These are phyloP conservation scores for Phellinidium pouzarii DNA, from an alignment of 1,284 basidiomycete species.

Conservation along the genomic window DNA sequence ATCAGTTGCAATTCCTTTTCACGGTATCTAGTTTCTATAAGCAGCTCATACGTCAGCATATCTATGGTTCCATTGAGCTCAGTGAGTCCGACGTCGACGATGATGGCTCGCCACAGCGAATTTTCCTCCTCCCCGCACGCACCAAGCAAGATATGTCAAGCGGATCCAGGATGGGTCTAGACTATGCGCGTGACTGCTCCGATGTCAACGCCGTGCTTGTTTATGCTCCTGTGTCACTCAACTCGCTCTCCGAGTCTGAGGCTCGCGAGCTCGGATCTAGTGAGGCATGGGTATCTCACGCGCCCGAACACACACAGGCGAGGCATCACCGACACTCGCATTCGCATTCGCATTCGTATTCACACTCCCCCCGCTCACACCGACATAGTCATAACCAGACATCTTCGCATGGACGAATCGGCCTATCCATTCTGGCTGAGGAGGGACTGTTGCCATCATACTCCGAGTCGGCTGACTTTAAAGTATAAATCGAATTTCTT, in stretches of 20 bases:
- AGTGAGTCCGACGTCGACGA: conserved; percentile 19
- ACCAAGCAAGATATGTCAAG: neutral
- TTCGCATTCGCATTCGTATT: conserved; percentile 26
- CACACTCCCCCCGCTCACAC: conserved; percentile 19
- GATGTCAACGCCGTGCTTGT: conserved; percentile 34
- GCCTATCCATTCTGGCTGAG: conserved; percentile 36
- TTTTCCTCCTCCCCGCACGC: conserved; percentile 46
- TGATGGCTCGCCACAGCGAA: conserved; percentile 38
- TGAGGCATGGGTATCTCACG: conserved; percentile 54
- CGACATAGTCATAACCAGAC: conserved; percentile 23
- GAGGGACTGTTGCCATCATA: conserved; percentile 38
- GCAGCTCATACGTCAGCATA: conserved; percentile 38
- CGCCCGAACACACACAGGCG: neutral
- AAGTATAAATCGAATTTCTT: too few species aligned
- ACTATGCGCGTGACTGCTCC: conserved; percentile 7
- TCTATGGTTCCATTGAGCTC: conserved; percentile 23
- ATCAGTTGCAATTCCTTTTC: conserved; percentile 64
- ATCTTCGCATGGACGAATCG: conserved; percentile 33
- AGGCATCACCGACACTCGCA: conserved; percentile 5
- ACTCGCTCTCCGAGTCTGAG: conserved; percentile 43
- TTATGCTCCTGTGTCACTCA: conserved; percentile 63
- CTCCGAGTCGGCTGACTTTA: conserved; percentile 8
- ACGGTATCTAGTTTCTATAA: conserved; percentile 60
- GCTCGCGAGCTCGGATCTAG: conserved; percentile 50
- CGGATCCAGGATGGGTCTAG: neutral